These are phyloP conservation scores for Multifurca ochricompacta DNA, from an alignment of 768 basidiomycete genomes.

Conservation along the genomic window DNA sequence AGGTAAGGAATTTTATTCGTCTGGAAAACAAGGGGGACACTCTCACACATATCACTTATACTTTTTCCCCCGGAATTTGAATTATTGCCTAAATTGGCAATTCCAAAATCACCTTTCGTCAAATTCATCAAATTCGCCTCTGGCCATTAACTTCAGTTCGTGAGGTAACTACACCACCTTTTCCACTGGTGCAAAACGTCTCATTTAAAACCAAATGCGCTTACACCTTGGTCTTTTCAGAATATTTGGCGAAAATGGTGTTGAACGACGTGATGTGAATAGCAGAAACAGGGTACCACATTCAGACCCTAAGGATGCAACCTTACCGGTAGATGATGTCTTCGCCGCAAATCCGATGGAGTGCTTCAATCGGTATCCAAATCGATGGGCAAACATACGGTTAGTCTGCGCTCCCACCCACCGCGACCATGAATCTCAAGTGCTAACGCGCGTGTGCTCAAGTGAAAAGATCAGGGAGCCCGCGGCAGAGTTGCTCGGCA, in stretches of 20 bases:
- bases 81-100: constrained; percentile 2
- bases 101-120: background rate
- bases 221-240: background rate
- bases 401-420: background rate
- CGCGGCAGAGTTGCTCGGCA: constrained; percentile 25
- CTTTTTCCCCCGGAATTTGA: too few relatives aligned
- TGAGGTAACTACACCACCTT: background rate
- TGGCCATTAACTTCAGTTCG: too few relatives aligned
- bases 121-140: constrained; percentile 5
- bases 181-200: background rate
- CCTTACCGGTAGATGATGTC: background rate
- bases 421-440: too few relatives aligned
- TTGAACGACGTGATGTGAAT: background rate
- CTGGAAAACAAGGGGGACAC: too few relatives aligned
- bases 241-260: background rate
- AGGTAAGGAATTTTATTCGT: background rate
- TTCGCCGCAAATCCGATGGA: background rate
- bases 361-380: constrained; percentile 14
- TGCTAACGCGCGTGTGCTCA: background rate
- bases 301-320: background rate
- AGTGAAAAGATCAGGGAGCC: constrained; percentile 20
- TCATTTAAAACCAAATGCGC: background rate
- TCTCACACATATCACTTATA: too few relatives aligned
- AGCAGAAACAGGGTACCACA: background rate
- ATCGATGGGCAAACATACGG: constrained; percentile 20